A percentile compares a stretch with the other conserved stretches of the same genome.
Evolutionary conservation across 371 early-diverging fungal species (phyloP).

Genomic region (Gilbertella persicaria): DNA sequence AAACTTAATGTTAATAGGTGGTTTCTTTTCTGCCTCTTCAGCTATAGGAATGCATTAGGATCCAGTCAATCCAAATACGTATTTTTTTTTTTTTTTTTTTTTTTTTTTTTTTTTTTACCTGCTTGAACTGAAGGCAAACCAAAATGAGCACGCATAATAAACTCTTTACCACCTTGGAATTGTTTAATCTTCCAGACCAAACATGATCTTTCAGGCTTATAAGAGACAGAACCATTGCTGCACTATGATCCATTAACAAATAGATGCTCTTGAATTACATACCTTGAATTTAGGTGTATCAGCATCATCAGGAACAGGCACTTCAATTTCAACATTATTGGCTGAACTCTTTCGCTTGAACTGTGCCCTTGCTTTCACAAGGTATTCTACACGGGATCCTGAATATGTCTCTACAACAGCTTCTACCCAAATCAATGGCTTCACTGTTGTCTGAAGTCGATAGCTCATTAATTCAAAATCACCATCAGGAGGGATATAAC

Average conservation of each 20-base stretch:
- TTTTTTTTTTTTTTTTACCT: conserved; percentile 51
- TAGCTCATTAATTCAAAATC: conserved; percentile 99
- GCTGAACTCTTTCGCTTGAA: conserved; percentile 97
- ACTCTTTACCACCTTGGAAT: conserved; percentile 97
- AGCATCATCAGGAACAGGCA: conserved; percentile 97
- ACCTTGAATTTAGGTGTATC: conserved; percentile 97
- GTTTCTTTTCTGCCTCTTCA: conserved; percentile 92
- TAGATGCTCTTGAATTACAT: conserved; percentile 4
- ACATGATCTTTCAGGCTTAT: conserved; percentile 92
- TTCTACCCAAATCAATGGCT: conserved; percentile 97
- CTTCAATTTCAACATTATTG: conserved; percentile 95
- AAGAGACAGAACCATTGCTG: conserved; percentile 88
- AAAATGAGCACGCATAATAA: conserved; percentile 94
- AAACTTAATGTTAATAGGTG: conserved; percentile 96
- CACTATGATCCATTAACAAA: conserved; percentile 42
- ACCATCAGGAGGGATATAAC: conserved; percentile 91
- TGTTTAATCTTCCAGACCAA: conserved; percentile 98
- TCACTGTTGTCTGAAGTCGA: conserved; percentile 86
- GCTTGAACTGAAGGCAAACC: conserved; percentile 94
- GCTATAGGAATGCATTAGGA: conserved; percentile 27
- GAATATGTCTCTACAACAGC: conserved; percentile 90
- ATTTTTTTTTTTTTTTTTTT: too few relatives aligned
- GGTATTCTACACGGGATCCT: conserved; percentile 93
- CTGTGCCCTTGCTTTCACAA: conserved; percentile 96
- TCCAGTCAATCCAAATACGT: neutral